Percentiles rank a stretch among this genome's conserved stretches.
Conservation (phyloP, 139 green algal species). For the Raphidocelis subcapitata region DNA sequence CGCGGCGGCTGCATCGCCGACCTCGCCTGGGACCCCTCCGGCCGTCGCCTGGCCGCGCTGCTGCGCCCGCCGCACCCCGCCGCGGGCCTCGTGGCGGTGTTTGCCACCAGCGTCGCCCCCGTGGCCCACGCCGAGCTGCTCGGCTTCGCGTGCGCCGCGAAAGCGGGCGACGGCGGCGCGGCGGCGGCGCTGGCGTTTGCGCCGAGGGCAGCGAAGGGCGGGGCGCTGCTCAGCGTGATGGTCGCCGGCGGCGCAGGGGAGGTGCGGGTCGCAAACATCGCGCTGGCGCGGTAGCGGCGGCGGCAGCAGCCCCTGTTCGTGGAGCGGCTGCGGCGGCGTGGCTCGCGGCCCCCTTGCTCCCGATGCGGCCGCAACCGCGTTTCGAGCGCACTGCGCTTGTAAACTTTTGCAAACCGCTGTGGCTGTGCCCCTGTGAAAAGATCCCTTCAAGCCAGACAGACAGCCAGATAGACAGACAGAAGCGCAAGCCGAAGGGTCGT, state of each 20-base stretch:
- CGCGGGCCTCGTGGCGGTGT: conserved; percentile 38
- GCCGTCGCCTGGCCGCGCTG: conserved; percentile 33
- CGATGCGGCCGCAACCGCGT: no score
- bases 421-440: no score
- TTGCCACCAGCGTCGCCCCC: conserved; percentile 32
- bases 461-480: no score
- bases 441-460: no score
- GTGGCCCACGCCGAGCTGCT: conserved; percentile 36
- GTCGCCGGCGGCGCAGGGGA: background rate
- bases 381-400: no score
- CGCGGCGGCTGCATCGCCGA: background rate
- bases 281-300: no score
- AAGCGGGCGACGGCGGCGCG: background rate
- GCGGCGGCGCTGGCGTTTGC: conserved; percentile 8
- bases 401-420: no score
- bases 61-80: conserved; percentile 24
- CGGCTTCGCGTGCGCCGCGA: conserved; percentile 31
- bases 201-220: conserved; percentile 3
- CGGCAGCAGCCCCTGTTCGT: no score
- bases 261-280: no score
- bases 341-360: no score
- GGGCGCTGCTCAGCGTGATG: conserved; percentile 1
- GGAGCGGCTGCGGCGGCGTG: no score
- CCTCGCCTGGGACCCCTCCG: conserved; percentile 38
- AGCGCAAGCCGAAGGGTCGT: no score